Conservation (phyloP, 495 filamentous ascomycete species). For the Podospora appendiculata region DNA sequence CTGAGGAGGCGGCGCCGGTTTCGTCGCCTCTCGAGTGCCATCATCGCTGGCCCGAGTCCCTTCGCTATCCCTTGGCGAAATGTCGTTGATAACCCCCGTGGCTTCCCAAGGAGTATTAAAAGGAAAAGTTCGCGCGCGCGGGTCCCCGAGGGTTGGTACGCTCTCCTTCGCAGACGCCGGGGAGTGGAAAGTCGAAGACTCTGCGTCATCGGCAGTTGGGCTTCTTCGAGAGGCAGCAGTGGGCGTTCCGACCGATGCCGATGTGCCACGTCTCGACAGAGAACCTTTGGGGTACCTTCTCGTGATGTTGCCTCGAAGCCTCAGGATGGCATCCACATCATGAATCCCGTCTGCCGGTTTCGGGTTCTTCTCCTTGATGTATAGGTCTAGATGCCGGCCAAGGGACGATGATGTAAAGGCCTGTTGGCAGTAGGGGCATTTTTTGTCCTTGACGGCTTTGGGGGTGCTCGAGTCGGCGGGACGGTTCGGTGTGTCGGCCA, state of each 20-base stretch:
- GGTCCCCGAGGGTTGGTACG: conserved; percentile 32
- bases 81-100: conserved; percentile 75
- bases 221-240: conserved; percentile 22
- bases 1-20: conserved; percentile 22
- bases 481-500: conserved; percentile 12
- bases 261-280: conserved; percentile 41
- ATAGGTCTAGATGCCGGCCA: conserved; percentile 87
- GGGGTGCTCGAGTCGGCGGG: conserved; percentile 21
- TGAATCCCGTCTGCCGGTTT: conserved; percentile 78
- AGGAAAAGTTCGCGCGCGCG: conserved; percentile 48
- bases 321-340: conserved; percentile 78
- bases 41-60: conserved; percentile 24
- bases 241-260: conserved; percentile 39
- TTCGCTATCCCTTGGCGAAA: conserved; percentile 39
- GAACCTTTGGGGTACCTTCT: conserved; percentile 65
- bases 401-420: conserved; percentile 85
- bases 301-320: conserved; percentile 74
- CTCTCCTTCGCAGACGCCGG: conserved; percentile 28
- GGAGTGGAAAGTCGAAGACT: conserved; percentile 20
- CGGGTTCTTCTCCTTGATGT: conserved; percentile 80
- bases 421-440: conserved; percentile 78
- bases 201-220: conserved; percentile 18
- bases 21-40: conserved; percentile 8
- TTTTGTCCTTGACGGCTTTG: conserved; percentile 62
- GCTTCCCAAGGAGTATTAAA: conserved; percentile 58